Conservation (phyloP, 306 rosid species). For the Vigna trinervia region DNA sequence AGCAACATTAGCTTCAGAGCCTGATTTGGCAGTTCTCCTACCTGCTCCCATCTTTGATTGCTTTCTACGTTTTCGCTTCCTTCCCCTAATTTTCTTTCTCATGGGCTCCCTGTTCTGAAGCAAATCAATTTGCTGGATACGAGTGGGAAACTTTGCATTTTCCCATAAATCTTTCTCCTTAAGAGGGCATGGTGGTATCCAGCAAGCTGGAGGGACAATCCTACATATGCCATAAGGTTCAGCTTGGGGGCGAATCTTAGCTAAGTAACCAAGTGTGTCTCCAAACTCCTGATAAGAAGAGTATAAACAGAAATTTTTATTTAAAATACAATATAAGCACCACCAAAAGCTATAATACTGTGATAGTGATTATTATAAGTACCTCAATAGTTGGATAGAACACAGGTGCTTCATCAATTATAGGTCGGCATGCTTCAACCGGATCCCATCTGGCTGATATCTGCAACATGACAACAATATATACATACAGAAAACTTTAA, state of each 20-base stretch:
- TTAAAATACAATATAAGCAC: conserved; percentile 22
- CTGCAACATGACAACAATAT: conserved; percentile 54
- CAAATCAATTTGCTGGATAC: conserved; percentile 84
- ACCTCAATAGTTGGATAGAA: conserved; percentile 87
- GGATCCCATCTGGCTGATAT: conserved; percentile 74
- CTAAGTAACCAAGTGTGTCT: conserved; percentile 84
- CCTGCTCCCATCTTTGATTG: conserved; percentile 57
- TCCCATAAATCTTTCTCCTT: conserved; percentile 79
- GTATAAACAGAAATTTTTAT: conserved; percentile 4
- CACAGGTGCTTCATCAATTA: conserved; percentile 79
- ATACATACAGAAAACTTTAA: background rate
- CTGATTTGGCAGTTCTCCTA: conserved; percentile 49
- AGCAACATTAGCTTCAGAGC: conserved; percentile 59
- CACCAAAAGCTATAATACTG: conserved; percentile 18
- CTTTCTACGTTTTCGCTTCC: conserved; percentile 73
- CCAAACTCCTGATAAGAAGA: conserved; percentile 71
- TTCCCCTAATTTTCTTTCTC: conserved; percentile 74
- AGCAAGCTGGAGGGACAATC: conserved; percentile 86
- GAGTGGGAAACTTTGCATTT: conserved; percentile 75
- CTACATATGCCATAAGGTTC: conserved; percentile 85
- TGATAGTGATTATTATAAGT: conserved; percentile 21
- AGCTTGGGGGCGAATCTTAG: conserved; percentile 76
- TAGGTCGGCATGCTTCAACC: conserved; percentile 71
- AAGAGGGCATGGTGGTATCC: conserved; percentile 86
- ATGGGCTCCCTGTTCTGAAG: conserved; percentile 94